These are phyloP conservation scores for Wickerhamomyces bovis DNA, from an alignment of 805 yeast species.

Conservation along the genomic window DNA sequence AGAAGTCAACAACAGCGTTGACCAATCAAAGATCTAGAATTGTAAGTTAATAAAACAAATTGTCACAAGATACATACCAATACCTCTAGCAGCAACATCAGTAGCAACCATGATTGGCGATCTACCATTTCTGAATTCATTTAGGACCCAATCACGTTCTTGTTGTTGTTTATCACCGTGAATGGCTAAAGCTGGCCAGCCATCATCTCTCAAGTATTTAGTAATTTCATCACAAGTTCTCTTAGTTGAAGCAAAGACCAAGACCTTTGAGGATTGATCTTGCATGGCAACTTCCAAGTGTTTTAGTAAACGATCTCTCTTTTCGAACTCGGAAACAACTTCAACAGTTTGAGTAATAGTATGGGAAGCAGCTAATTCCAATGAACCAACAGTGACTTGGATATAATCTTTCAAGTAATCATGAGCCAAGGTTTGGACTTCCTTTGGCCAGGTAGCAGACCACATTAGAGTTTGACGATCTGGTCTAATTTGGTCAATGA, in stretches of 20 bases:
- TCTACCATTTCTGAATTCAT: conserved; percentile 86
- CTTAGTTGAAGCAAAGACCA: conserved; percentile 94
- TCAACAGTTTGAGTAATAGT: conserved; percentile 91
- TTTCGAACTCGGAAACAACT: conserved; percentile 86
- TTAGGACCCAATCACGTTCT: conserved; percentile 98
- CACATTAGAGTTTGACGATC: conserved; percentile 99
- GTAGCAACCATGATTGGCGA: conserved; percentile 98
- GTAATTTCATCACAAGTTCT: conserved; percentile 97
- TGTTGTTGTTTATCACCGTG: conserved; percentile 98
- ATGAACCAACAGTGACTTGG: conserved; percentile 94
- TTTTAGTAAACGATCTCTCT: conserved; percentile 83
- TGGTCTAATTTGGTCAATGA: conserved; percentile 96
- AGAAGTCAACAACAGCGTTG: not conserved
- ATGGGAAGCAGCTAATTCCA: conserved; percentile 94
- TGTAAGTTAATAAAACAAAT: conserved; percentile 13
- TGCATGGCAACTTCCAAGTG: conserved; percentile 77
- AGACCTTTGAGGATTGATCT: conserved; percentile 66
- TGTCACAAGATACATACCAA: conserved; percentile 66
- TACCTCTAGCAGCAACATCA: conserved; percentile 99
- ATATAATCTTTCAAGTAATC: conserved; percentile 91
- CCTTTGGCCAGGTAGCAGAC: conserved; percentile 99
- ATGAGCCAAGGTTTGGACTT: conserved; percentile 86
- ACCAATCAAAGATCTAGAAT: conserved; percentile 19
- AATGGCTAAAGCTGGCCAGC: conserved; percentile 98
- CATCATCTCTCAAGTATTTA: conserved; percentile 84